These are phyloP conservation scores for Didymella segeticola DNA, from an alignment of 2,329 filamentous ascomycete genomes.

Conservation along the genomic window DNA sequence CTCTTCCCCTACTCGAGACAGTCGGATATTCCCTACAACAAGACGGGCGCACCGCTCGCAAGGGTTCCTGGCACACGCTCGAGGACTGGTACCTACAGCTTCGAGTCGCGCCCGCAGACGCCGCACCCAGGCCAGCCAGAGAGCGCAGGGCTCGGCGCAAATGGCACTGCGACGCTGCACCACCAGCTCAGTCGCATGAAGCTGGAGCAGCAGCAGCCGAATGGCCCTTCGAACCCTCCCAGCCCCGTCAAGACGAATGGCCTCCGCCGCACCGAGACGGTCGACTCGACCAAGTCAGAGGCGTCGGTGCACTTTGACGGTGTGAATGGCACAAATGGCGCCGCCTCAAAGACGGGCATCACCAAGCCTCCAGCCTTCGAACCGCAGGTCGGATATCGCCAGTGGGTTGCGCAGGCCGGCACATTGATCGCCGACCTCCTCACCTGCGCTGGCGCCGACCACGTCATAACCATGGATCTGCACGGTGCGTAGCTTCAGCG, in stretches of 20 bases:
- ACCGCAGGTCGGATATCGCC: constrained; percentile 91
- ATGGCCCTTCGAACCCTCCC: constrained; percentile 32
- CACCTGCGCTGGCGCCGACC: constrained; percentile 93
- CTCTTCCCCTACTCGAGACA: constrained; percentile 97
- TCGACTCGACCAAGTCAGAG: constrained; percentile 41
- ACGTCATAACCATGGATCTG: constrained; percentile 97
- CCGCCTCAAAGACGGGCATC: constrained; percentile 33
- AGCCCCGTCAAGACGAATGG: constrained; percentile 38
- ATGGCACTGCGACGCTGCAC: constrained; percentile 70
- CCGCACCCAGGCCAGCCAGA: constrained; percentile 75
- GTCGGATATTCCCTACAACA: constrained; percentile 96
- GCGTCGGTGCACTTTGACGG: constrained; percentile 31
- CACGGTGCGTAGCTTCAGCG: constrained; percentile 33
- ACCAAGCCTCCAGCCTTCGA: constrained; percentile 68
- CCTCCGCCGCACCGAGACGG: constrained; percentile 41
- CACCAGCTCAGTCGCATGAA: constrained; percentile 75
- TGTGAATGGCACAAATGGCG: constrained; percentile 24
- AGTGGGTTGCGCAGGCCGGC: constrained; percentile 97
- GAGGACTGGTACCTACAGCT: constrained; percentile 70
- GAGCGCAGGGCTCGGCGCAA: constrained; percentile 66
- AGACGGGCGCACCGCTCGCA: constrained; percentile 84
- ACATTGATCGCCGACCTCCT: constrained; percentile 93
- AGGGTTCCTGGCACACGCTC: constrained; percentile 60
- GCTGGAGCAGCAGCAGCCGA: constrained; percentile 64
- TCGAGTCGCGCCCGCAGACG: constrained; percentile 89